Evolutionary conservation across 108 stramenopile species (phyloP).

Genomic region (Pseudonitzschia delicatissima): DNA sequence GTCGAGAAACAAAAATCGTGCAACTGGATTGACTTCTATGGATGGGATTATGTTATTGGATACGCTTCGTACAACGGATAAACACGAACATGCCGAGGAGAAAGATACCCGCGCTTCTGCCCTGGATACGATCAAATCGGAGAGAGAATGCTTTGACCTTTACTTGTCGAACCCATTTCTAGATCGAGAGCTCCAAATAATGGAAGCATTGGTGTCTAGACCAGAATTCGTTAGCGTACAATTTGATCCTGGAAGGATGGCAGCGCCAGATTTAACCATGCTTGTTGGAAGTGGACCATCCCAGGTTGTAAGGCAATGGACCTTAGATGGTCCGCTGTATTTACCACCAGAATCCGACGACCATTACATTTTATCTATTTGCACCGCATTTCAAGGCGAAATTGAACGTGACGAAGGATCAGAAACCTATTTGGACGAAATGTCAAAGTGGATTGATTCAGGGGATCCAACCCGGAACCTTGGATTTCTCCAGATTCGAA

Average conservation of each 20-base stretch:
- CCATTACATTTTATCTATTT: slow-evolving; percentile 49
- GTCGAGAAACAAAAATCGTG: neutral
- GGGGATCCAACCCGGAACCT: slow-evolving; percentile 32
- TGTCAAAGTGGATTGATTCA: slow-evolving; percentile 29
- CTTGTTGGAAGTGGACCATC: slow-evolving; percentile 19
- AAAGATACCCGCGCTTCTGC: slow-evolving; percentile 8
- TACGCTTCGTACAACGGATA: neutral
- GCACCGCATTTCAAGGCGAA: slow-evolving; percentile 23
- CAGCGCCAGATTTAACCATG: slow-evolving; percentile 17
- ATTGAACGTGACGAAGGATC: slow-evolving; percentile 8
- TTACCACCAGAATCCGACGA: slow-evolving; percentile 39
- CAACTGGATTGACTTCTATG: neutral
- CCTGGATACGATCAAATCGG: slow-evolving; percentile 8
- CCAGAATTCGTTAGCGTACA: slow-evolving; percentile 45
- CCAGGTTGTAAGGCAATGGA: slow-evolving; percentile 35
- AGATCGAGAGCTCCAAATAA: slow-evolving; percentile 33
- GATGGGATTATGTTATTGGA: neutral
- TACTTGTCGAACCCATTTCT: slow-evolving; percentile 54
- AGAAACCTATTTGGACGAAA: slow-evolving; percentile 33
- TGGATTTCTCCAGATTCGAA: slow-evolving; percentile 53
- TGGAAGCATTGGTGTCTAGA: slow-evolving; percentile 50
- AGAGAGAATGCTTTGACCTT: slow-evolving; percentile 45
- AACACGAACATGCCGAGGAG: slow-evolving; percentile 1
- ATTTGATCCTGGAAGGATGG: slow-evolving; percentile 23
- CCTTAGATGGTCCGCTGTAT: slow-evolving; percentile 22